phyloP scores from a whole-genome alignment of 768 basidiomycete genomes.

The Rhodosporidiobolus odoratus region DNA sequence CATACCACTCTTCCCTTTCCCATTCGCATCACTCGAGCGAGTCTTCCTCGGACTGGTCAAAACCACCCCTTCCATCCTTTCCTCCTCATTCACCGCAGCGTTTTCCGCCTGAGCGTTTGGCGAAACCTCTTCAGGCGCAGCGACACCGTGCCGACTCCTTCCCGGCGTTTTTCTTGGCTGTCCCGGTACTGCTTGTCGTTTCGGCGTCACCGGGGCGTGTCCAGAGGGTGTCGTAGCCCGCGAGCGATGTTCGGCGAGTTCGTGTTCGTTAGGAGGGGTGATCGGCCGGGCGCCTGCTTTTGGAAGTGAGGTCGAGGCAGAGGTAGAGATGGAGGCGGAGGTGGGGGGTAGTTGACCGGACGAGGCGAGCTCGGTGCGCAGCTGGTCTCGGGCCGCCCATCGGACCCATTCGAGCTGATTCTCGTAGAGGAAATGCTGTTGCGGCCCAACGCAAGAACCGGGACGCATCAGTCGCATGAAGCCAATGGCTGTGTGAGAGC shows the following conservation, averaged over 20 bases:
- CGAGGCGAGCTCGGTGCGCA: slow-evolving; percentile 26
- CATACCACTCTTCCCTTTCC: slow-evolving; percentile 3
- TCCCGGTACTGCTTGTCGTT: slow-evolving; percentile 33
- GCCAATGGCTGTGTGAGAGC: slow-evolving; percentile 74
- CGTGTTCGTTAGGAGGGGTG: slow-evolving; percentile 49
- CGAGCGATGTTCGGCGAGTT: slow-evolving; percentile 1
- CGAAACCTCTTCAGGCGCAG: slow-evolving; percentile 17
- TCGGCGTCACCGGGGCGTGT: slow-evolving; percentile 12
- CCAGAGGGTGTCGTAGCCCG: not conserved
- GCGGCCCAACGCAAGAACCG: slow-evolving; percentile 66
- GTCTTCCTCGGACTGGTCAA: slow-evolving; percentile 7
- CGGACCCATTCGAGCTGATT: slow-evolving; percentile 91
- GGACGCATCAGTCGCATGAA: slow-evolving; percentile 98
- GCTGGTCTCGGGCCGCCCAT: slow-evolving; percentile 77
- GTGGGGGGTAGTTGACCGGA: not conserved
- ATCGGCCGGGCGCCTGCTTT: slow-evolving; percentile 59
- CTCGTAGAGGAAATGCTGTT: slow-evolving; percentile 79
- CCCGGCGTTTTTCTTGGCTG: slow-evolving; percentile 65
- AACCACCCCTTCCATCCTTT: slow-evolving; percentile 22
- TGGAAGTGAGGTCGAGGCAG: too few species aligned
- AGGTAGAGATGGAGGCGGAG: slow-evolving; percentile 40
- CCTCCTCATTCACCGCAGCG: not conserved
- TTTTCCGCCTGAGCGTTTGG: not conserved
- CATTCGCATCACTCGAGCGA: not conserved
- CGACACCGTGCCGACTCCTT: slow-evolving; percentile 48